Percentiles rank a stretch among this genome's conserved stretches.
phyloP scores from a whole-genome alignment of 768 basidiomycete species.

The Naganishia vishniacii region DNA sequence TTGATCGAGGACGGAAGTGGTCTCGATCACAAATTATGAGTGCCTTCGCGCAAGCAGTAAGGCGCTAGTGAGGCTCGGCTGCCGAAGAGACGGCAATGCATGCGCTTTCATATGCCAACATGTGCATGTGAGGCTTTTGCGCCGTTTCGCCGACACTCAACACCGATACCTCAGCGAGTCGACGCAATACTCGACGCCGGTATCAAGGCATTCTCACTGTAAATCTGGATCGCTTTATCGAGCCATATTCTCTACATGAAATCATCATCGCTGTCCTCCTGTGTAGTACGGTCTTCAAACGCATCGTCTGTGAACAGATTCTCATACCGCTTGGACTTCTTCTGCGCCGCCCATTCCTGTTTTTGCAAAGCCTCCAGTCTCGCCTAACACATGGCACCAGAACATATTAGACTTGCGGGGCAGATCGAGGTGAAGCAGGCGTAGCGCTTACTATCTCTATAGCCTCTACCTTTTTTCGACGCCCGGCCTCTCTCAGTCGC shows the following conservation, averaged over 20 bases:
- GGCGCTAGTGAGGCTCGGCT: no score
- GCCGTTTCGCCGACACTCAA: no score
- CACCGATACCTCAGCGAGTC: no score
- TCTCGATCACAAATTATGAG: no score
- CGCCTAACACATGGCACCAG: slow-evolving; percentile 54
- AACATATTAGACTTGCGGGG: neutral
- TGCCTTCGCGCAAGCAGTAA: no score
- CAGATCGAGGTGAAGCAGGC: neutral
- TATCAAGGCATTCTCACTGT: no score
- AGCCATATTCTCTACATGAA: slow-evolving; percentile 37
- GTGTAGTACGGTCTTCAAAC: slow-evolving; percentile 37
- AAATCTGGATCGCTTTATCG: neutral
- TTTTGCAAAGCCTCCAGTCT: slow-evolving; percentile 73
- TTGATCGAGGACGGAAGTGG: no score
- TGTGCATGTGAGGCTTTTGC: no score
- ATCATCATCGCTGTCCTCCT: slow-evolving; percentile 55
- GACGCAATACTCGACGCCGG: no score
- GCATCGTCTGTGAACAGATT: slow-evolving; percentile 60
- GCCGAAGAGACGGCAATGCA: no score
- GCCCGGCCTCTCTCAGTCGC: slow-evolving; percentile 53
- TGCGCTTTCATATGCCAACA: no score
- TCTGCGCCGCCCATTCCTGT: slow-evolving; percentile 72
- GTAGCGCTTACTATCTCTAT: slow-evolving; percentile 61
- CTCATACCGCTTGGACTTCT: slow-evolving; percentile 81
- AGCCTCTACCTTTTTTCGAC: slow-evolving; percentile 61